Conservation (phyloP, 1,284 basidiomycete genomes). For the Austroboletus novae-zelandiae region DNA sequence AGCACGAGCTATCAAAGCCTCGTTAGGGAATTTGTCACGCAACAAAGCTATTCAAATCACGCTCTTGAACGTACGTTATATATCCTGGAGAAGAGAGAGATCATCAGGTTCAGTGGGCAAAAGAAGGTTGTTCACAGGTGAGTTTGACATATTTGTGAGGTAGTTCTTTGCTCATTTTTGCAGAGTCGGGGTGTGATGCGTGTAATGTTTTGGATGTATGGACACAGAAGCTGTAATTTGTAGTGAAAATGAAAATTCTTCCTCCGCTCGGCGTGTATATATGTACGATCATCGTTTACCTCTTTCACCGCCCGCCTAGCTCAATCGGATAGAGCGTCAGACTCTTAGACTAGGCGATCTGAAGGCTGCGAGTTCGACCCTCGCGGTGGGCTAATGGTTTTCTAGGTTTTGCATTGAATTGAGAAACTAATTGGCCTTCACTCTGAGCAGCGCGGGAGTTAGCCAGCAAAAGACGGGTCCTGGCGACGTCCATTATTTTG, state of each 20-base stretch:
- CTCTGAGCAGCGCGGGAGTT: too few relatives aligned
- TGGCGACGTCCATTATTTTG: too few relatives aligned
- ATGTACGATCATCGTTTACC: background rate
- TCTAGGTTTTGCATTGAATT: background rate
- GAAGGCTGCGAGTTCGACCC: slow-evolving; percentile 92
- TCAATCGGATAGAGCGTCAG: slow-evolving; percentile 88
- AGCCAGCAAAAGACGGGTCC: too few relatives aligned
- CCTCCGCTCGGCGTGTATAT: too few relatives aligned
- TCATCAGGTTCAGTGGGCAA: slow-evolving; percentile 71
- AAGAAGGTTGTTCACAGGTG: slow-evolving; percentile 56
- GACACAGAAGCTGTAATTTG: too few relatives aligned
- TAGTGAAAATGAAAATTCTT: too few relatives aligned
- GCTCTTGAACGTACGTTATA: slow-evolving; percentile 92
- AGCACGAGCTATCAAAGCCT: slow-evolving; percentile 94
- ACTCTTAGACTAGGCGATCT: slow-evolving; percentile 59
- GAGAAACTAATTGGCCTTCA: too few relatives aligned
- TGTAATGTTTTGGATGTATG: background rate
- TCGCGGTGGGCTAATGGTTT: slow-evolving; percentile 73
- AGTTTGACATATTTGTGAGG: slow-evolving; percentile 4
- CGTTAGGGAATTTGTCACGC: slow-evolving; percentile 92
- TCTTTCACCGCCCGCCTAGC: slow-evolving; percentile 62
- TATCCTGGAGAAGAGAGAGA: slow-evolving; percentile 93
- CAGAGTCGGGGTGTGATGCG: slow-evolving; percentile 31
- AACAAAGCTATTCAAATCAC: slow-evolving; percentile 89
- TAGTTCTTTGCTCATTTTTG: slow-evolving; percentile 4